Base-by-base conservation (phyloP, 2,329 filamentous ascomycete species). In the Penicillium sp. region DNA sequence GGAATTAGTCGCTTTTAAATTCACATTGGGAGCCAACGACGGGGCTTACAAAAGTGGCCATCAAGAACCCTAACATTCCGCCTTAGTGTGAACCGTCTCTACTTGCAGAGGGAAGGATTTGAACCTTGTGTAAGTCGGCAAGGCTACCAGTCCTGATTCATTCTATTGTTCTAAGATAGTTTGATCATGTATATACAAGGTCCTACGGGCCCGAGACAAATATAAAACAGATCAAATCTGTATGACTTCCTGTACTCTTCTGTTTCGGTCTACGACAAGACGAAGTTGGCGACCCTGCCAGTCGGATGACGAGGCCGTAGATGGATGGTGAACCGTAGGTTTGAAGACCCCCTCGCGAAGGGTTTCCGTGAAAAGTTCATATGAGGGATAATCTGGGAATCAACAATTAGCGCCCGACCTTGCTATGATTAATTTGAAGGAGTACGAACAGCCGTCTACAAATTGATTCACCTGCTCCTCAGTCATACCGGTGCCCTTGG, bases 401-500 rank as follows among this genome's bases (percentile, higher is more conserved):
- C 54, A 13, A 56, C 42, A 58, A 33, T 59, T 35, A 58, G 60
- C 14, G 16, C 7, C 4, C 5, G 10, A 9, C 8, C 19, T n/a
- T 35, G 9, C 25, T 37, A 3, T 4, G 7, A 53, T 23, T 9
- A 37, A 3, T 1, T 31, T 29, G 14, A 25, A 13, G 16, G 14
- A n/a, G 46, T 58, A 74, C 81, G 62, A 69, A 84, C 81, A 86
- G 62, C 86, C 85, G 69, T 88, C 83, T 16, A 91, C 90, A 72
- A 96, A 96, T 47, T 82, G 80, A 55, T 85, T 80, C 44, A 96
- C 91, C 72, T 93, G 84, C 55, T 91, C 88, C 64, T 91, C 88
- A 1, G 85, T 89, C 93, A 96, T 96, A 29, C 91, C 92, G 0
- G 81, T 83, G 1, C 90, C 91, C 62, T 84, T 89, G 23, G 81